Percentiles rank a stretch among this genome's conserved stretches.
These are phyloP conservation scores for Neckera pumila DNA, from an alignment of 225 moss, liverwort and hornwort genomes.

Conservation along the genomic window DNA sequence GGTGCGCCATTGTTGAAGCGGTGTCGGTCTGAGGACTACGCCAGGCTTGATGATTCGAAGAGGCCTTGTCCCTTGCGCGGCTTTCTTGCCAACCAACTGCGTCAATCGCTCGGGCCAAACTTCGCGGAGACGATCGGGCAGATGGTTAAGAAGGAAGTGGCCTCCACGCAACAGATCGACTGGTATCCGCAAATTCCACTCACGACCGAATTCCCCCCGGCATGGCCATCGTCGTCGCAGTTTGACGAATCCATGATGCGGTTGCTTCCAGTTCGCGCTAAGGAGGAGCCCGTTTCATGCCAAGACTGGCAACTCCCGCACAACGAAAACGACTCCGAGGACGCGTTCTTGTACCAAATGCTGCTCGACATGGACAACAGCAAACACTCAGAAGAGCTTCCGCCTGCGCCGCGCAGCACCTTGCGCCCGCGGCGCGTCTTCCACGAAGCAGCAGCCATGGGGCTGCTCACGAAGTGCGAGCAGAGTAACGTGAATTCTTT, in stretches of 20 bases:
- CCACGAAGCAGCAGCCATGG: conserved; percentile 27
- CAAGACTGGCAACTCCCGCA: conserved; percentile 1
- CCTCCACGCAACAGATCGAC: not conserved
- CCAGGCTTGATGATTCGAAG: not conserved
- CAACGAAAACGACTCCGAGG: conserved; percentile 16
- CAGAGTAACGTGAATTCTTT: not conserved
- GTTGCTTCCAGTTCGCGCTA: not conserved
- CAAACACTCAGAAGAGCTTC: not conserved
- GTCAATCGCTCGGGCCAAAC: conserved; percentile 30
- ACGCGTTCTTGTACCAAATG: conserved; percentile 17
- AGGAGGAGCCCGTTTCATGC: conserved; percentile 12
- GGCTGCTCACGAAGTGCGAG: not conserved
- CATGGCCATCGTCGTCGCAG: not conserved
- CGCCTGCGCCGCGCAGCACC: not conserved
- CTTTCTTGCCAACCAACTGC: conserved; percentile 28
- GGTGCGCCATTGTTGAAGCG: conserved; percentile 10
- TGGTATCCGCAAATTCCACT: not conserved
- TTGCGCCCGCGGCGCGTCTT: conserved; percentile 7
- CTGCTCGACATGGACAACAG: conserved; percentile 7
- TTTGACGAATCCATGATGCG: not conserved
- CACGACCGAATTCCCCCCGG: not conserved
- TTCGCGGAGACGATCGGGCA: conserved; percentile 42
- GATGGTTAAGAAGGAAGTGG: conserved; percentile 25
- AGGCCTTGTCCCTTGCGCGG: conserved; percentile 11
- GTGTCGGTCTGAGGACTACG: conserved; percentile 3